phyloP scores from a whole-genome alignment of 2,329 filamentous ascomycete genomes.

The Xylaria sp. region DNA sequence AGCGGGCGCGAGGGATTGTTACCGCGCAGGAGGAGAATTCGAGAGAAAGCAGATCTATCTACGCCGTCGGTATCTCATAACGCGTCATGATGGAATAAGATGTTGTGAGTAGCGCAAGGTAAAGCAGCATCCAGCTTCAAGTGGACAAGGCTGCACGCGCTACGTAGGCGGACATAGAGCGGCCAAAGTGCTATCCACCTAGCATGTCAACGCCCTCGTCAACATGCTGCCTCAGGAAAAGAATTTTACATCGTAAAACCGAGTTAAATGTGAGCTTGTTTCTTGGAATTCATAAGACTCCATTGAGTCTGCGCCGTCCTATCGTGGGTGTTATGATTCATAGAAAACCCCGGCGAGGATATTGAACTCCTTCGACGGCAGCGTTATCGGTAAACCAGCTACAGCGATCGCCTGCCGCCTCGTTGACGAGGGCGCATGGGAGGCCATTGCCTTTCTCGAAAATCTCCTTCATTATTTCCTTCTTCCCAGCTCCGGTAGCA shows the following conservation, averaged over 20 bases:
- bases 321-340: constrained; percentile 31
- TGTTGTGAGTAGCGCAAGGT: neutral
- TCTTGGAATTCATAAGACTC: neutral
- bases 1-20: constrained; percentile 2
- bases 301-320: neutral
- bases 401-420: constrained; percentile 80
- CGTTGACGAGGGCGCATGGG: constrained; percentile 88
- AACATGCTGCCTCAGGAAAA: neutral
- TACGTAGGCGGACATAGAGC: neutral
- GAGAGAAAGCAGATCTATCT: constrained; percentile 30
- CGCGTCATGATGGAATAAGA: constrained; percentile 17
- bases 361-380: constrained; percentile 84
- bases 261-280: neutral
- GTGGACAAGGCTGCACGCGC: neutral
- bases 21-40: neutral
- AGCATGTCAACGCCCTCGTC: neutral
- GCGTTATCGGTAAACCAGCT: constrained; percentile 94
- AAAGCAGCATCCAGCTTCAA: neutral
- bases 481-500: constrained; percentile 87
- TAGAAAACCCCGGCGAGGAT: constrained; percentile 73
- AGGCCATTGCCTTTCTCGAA: constrained; percentile 83
- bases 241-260: neutral
- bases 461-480: constrained; percentile 89
- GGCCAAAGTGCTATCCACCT: neutral
- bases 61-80: constrained; percentile 25